Percentiles rank a stretch among this genome's conserved stretches.
Evolutionary conservation across 306 rosid species (phyloP).

Genomic region (Inga leiocalycina): DNA sequence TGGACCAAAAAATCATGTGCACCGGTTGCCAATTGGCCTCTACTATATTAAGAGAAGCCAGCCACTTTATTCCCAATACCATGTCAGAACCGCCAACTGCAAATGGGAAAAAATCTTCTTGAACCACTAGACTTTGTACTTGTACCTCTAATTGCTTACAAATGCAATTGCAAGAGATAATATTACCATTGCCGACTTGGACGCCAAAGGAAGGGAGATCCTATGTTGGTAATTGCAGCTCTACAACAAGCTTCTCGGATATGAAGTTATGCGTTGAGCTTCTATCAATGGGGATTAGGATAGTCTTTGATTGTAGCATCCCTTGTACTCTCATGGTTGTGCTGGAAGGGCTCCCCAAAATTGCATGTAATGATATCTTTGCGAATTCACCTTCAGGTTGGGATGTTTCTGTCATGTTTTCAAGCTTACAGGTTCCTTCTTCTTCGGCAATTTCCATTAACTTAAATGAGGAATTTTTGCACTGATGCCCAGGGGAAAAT

Average conservation of each 20-base stretch:
- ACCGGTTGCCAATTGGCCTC: neutral
- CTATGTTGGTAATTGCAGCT: neutral
- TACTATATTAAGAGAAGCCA: neutral
- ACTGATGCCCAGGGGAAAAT: neutral
- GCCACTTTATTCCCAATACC: neutral
- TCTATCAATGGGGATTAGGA: neutral
- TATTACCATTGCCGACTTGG: neutral
- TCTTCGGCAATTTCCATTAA: neutral
- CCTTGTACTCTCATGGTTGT: too few relatives aligned
- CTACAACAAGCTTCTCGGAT: neutral
- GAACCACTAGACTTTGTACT: rapidly evolving
- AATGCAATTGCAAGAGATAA: too few relatives aligned
- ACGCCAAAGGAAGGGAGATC: neutral
- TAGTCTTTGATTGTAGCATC: too few relatives aligned
- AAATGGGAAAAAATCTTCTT: neutral
- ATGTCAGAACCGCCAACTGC: neutral
- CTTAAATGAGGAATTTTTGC: neutral
- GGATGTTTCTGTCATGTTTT: rapidly evolving
- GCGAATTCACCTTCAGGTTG: neutral
- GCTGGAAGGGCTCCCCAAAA: too few relatives aligned
- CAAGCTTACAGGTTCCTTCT: rapidly evolving
- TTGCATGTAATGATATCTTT: neutral
- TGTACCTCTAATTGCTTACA: neutral
- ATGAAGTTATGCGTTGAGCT: neutral
- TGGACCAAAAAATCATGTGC: neutral